Evolutionary conservation across 257 asterid species (phyloP), one percentile per base, ranked within the genome.

Genomic region (Nicotiana tabacum): DNA sequence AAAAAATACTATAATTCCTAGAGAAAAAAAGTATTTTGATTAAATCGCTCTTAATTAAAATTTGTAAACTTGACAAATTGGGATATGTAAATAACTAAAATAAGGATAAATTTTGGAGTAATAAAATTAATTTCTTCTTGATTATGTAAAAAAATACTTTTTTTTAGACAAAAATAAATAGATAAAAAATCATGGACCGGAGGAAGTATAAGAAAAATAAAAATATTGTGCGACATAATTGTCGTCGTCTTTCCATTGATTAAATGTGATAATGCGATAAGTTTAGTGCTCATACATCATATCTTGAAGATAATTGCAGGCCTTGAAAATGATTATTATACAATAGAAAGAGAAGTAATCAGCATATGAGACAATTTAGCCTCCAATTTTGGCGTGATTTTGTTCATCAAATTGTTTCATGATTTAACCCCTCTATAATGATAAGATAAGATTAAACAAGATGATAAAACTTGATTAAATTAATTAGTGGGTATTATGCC

Each of bases 141-240:
- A 37, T 37, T 37, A 37, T 6, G 2, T 37, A 37, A 37, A 37
- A 37, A 37, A 0, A 37, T 1, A 37, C 9, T 37, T 37, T 6
- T 6, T 37, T 6, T 37, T 37, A 6, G 2, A 37, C 2, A 6
- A 37, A 37, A 37, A 37, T 6, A 6, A 37, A 37, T 0, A 37
- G 9, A 37, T 1, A 37, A 37, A 37, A 37, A 1, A 37, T 37
- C 2, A 37, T 6, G 46, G 46, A 37, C 2, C 2, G 1, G 9
- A 37, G 2, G 0, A 5, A 37, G 46, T 37, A 43, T 1, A 21
- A 43, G 61, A 78, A 82, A 68, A 72, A 84, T 70, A 62, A 66
- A 82, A 84, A 85, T 86, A 78, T 83, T 43, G 86, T 83, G 35
- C 88, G 82, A 21, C 85, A 84, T 84, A 35, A 82, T 87, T 86